A percentile compares a stretch with the other conserved stretches of the same genome.
Conservation (phyloP, 805 yeast genomes). For the Yamadazyma kitorensis region DNA sequence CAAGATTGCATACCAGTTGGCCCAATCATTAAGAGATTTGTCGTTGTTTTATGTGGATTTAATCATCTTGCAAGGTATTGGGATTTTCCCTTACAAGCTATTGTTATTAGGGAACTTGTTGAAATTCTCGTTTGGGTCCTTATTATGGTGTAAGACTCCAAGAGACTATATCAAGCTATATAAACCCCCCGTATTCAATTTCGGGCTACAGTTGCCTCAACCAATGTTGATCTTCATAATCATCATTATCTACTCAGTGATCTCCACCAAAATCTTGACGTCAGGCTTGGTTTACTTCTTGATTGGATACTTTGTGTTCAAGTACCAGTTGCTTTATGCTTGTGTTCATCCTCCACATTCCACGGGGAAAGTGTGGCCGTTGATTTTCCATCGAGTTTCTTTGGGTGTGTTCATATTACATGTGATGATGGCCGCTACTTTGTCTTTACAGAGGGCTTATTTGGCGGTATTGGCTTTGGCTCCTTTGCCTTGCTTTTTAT, state of each 20-base stretch:
- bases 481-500: conserved; percentile 73
- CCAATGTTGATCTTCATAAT: conserved; percentile 84
- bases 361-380: conserved; percentile 95
- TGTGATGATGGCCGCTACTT: conserved; percentile 87
- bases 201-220: conserved; percentile 88
- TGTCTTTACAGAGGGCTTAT: conserved; percentile 79
- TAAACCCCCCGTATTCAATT: conserved; percentile 88
- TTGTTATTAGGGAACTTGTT: conserved; percentile 75
- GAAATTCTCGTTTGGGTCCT: conserved; percentile 55
- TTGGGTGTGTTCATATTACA: conserved; percentile 83
- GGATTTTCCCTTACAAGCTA: conserved; percentile 87
- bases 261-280: conserved; percentile 81
- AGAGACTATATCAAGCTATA: conserved; percentile 73
- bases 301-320: conserved; percentile 84
- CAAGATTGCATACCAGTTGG: conserved; percentile 81
- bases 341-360: conserved; percentile 96
- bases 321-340: conserved; percentile 85
- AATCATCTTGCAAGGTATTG: conserved; percentile 75
- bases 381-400: conserved; percentile 77
- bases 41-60: conserved; percentile 90
- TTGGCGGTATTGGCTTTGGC: conserved; percentile 64
- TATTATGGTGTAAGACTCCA: conserved; percentile 75
- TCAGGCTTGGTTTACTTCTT: conserved; percentile 84
- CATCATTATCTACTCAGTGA: conserved; percentile 80
- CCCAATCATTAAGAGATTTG: conserved; percentile 73